phyloP scores from a whole-genome alignment of 139 green algal genomes.

The Nannochloris sp. region DNA sequence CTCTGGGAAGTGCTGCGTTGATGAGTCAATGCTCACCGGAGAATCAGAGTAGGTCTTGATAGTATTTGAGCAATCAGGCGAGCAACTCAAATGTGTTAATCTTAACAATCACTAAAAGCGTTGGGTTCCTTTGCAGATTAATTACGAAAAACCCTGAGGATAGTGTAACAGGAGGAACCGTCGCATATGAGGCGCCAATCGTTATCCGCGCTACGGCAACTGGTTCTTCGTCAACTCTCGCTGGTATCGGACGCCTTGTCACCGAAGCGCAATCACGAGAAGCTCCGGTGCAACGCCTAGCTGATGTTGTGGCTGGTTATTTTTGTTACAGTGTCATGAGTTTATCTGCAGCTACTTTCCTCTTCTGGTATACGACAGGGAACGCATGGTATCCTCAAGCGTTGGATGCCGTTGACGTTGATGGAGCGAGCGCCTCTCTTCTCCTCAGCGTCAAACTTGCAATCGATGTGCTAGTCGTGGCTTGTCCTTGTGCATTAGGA shows the following conservation, averaged over 20 bases:
- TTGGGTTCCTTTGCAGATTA: conserved; percentile 9
- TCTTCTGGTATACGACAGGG: conserved; percentile 63
- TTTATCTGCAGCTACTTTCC: conserved; percentile 67
- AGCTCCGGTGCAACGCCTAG: conserved; percentile 85
- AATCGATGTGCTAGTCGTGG: conserved; percentile 91
- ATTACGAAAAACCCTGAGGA: conserved; percentile 44
- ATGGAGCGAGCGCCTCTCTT: conserved; percentile 26
- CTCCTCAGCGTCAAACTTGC: conserved; percentile 75
- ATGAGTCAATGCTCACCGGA: conserved; percentile 86
- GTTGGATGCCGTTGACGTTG: conserved; percentile 30
- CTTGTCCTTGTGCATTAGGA: conserved; percentile 94
- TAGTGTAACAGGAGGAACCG: conserved; percentile 68
- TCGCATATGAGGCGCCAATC: conserved; percentile 74
- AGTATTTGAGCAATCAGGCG: neutral
- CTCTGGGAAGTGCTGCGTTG: conserved; percentile 49
- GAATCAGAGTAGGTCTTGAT: conserved; percentile 35
- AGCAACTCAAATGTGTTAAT: too few relatives aligned
- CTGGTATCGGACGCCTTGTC: conserved; percentile 62
- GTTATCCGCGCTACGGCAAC: conserved; percentile 60
- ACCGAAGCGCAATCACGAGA: conserved; percentile 65
- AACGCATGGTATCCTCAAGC: conserved; percentile 23
- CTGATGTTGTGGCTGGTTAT: conserved; percentile 77
- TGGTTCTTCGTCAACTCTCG: conserved; percentile 59
- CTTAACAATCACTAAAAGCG: neutral
- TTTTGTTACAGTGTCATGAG: conserved; percentile 92